These are phyloP conservation scores for Senna tora DNA, from an alignment of 306 rosid genomes.

Conservation along the genomic window DNA sequence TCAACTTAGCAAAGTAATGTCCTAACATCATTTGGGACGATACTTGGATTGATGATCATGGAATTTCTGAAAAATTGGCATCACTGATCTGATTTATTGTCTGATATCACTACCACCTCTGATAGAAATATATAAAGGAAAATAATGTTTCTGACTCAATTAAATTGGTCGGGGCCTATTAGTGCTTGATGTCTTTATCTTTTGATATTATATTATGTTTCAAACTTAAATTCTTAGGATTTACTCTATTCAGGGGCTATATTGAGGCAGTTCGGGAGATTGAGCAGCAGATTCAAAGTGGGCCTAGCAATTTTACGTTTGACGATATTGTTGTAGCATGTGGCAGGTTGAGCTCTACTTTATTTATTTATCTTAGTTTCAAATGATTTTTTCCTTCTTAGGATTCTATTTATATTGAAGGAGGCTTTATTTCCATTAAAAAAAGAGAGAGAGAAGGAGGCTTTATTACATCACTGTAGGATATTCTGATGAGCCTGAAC, in stretches of 20 bases:
- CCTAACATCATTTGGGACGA: neutral
- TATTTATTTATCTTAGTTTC: constrained; percentile 33
- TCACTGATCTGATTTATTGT: constrained; percentile 5
- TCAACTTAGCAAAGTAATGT: neutral
- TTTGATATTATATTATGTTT: constrained; percentile 1
- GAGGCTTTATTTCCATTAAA: constrained; percentile 25
- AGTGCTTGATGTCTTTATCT: constrained; percentile 17
- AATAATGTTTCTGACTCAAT: neutral
- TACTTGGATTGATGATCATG: constrained; percentile 4
- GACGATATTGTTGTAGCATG: constrained; percentile 96
- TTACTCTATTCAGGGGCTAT: constrained; percentile 74
- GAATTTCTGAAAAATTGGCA: neutral
- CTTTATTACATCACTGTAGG: constrained; percentile 30
- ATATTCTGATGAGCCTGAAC: constrained; percentile 22
- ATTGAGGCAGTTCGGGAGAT: constrained; percentile 81
- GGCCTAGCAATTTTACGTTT: constrained; percentile 51
- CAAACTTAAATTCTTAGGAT: constrained; percentile 14
- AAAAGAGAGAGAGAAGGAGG: too few relatives aligned
- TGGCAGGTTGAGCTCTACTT: constrained; percentile 73
- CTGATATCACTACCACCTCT: neutral
- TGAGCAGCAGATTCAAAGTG: constrained; percentile 76
- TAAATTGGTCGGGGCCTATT: constrained; percentile 17
- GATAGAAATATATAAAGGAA: constrained; percentile 2
- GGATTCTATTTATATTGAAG: constrained; percentile 27
- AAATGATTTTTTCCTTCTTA: constrained; percentile 1